Evolutionary conservation across 2,329 filamentous ascomycete species (phyloP).

Genomic region (Pseudocercospora eumusae): DNA sequence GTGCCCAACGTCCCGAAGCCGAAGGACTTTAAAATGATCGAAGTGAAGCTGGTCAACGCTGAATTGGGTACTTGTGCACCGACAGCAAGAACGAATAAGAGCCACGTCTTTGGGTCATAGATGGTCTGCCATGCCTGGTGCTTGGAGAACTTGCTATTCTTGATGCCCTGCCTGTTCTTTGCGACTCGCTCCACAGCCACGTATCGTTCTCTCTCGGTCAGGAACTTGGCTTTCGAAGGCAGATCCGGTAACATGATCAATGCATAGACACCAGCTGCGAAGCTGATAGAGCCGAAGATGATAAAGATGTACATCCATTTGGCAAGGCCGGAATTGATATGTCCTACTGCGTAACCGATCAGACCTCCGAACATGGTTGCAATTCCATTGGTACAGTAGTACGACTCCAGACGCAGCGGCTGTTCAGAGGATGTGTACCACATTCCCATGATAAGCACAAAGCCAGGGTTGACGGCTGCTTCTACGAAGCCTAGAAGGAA

Average conservation of each 20-base stretch:
- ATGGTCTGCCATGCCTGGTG: constrained; percentile 51
- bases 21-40: constrained; percentile 52
- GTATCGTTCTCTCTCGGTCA: constrained; percentile 23
- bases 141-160: constrained; percentile 51
- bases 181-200: constrained; percentile 55
- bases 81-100: constrained; percentile 57
- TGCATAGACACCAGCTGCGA: constrained; percentile 43
- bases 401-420: constrained; percentile 56
- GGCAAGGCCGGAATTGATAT: constrained; percentile 55
- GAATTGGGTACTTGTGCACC: constrained; percentile 60
- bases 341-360: constrained; percentile 61
- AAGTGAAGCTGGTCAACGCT: constrained; percentile 57
- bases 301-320: constrained; percentile 62
- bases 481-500: constrained; percentile 44
- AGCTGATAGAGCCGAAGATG: constrained; percentile 51
- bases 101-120: constrained; percentile 60
- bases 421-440: constrained; percentile 49
- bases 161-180: constrained; percentile 56
- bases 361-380: constrained; percentile 64
- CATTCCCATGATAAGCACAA: constrained; percentile 42
- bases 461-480: constrained; percentile 41
- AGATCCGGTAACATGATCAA: constrained; percentile 30
- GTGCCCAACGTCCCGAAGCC: constrained; percentile 54
- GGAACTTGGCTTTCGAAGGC: constrained; percentile 24
- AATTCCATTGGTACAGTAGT: constrained; percentile 58